phyloP scores from a whole-genome alignment of 495 filamentous ascomycete species.

The Aspergillus biplanus region DNA sequence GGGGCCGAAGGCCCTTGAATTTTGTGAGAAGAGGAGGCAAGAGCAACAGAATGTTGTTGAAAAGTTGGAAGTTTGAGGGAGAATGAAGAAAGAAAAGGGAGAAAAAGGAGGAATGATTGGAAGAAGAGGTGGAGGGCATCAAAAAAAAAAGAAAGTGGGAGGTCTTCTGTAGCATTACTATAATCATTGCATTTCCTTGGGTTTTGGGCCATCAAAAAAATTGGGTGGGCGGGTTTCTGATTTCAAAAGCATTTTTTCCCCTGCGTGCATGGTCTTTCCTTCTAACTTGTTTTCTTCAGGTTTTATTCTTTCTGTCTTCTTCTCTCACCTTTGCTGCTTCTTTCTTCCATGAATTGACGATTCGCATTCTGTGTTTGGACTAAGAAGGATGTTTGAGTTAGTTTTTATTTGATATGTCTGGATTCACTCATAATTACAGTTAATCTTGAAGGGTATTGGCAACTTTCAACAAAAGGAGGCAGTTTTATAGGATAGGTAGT shows the following conservation, averaged over 20 bases:
- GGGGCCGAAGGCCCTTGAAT: constrained; percentile 50
- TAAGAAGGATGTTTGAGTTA: constrained; percentile 2
- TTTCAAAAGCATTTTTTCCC: constrained; percentile 23
- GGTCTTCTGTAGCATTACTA: constrained; percentile 30
- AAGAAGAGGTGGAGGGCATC: not conserved
- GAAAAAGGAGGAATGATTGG: constrained; percentile 3
- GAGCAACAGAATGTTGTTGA: constrained; percentile 12
- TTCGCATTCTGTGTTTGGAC: not conserved
- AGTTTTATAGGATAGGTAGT: not conserved
- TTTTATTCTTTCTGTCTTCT: constrained; percentile 14
- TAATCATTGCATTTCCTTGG: constrained; percentile 23
- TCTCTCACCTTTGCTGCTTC: not conserved
- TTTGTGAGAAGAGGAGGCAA: constrained; percentile 36
- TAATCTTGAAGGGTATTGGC: constrained; percentile 6
- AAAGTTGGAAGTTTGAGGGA: constrained; percentile 30
- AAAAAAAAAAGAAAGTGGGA: constrained; percentile 16
- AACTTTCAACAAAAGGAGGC: not conserved
- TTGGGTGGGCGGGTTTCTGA: constrained; percentile 42
- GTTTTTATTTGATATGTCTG: constrained; percentile 1
- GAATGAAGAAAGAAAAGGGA: not conserved
- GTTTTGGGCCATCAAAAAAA: constrained; percentile 32
- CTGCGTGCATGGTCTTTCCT: constrained; percentile 17
- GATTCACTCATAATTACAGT: not conserved
- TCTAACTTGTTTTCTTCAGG: constrained; percentile 11
- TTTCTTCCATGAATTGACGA: constrained; percentile 7